Evolutionary conservation across 2,329 filamentous ascomycete genomes (phyloP).

Genomic region (Endothia cerciana): DNA sequence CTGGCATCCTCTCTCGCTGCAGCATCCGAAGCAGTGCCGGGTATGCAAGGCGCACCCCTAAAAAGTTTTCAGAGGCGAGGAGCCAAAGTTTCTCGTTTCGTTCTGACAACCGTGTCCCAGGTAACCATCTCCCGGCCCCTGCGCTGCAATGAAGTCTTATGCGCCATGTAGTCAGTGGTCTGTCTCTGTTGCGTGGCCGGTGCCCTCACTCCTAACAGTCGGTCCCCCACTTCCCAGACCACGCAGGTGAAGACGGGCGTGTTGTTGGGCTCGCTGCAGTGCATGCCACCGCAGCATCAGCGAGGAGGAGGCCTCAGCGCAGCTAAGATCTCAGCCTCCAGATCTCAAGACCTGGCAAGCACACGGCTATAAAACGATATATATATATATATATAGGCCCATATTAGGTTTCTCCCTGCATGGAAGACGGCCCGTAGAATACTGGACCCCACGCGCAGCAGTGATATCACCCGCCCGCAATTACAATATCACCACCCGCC

Average conservation of each 20-base stretch:
- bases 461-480: background rate
- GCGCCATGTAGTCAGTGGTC: too few relatives aligned
- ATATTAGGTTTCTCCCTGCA: background rate
- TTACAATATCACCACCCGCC: background rate
- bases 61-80: background rate
- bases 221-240: background rate
- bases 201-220: background rate
- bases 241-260: background rate
- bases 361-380: too few relatives aligned
- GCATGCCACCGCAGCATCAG: background rate
- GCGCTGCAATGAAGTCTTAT: too few relatives aligned
- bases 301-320: background rate
- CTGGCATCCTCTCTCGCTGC: background rate
- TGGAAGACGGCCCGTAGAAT: background rate
- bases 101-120: background rate
- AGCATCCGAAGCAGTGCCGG: slow-evolving; percentile 1
- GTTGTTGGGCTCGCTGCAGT: background rate
- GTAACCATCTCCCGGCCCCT: too few relatives aligned
- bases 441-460: too few relatives aligned
- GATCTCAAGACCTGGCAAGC: background rate
- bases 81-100: background rate
- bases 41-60: slow-evolving; percentile 3
- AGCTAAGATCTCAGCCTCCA: background rate
- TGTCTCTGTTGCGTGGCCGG: too few relatives aligned
- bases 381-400: too few relatives aligned